Percentiles rank a stretch among this genome's conserved stretches.
Conservation (phyloP, 2,329 filamentous ascomycete genomes). For the Colletotrichum graminicola region DNA sequence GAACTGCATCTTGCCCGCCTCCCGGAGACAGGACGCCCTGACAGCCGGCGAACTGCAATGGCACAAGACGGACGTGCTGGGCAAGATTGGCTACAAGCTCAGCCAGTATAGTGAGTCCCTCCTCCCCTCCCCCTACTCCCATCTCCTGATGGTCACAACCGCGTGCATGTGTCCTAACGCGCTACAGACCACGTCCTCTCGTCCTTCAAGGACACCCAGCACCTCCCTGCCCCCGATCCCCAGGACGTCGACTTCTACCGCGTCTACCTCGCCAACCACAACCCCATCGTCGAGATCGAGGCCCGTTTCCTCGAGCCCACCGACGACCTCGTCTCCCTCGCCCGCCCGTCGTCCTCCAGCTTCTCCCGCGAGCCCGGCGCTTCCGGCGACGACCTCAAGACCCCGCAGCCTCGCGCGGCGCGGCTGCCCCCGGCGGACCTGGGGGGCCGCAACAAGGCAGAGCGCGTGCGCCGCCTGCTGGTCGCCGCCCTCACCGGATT, state of each 20-base stretch:
- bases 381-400: conserved; percentile 32
- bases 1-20: conserved; percentile 66
- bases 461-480: not conserved
- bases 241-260: conserved; percentile 65
- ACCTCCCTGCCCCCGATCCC: conserved; percentile 60
- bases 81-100: conserved; percentile 74
- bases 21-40: conserved; percentile 67
- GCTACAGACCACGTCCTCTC: conserved; percentile 67
- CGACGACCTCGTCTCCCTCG: conserved; percentile 66
- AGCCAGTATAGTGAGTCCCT: conserved; percentile 72
- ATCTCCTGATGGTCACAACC: not conserved
- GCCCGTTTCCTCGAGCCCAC: conserved; percentile 68
- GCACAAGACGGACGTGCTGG: conserved; percentile 71
- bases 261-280: conserved; percentile 65
- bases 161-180: conserved; percentile 39
- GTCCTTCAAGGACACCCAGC: conserved; percentile 67
- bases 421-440: not conserved
- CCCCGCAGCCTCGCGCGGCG: conserved; percentile 38
- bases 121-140: not conserved
- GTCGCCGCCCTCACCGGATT: conserved; percentile 19
- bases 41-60: conserved; percentile 68
- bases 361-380: not conserved
- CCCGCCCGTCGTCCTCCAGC: conserved; percentile 24
- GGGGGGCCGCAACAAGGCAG: conserved; percentile 16
- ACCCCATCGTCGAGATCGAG: conserved; percentile 70